These are phyloP conservation scores for Cyberlindnera amylophila DNA, from an alignment of 805 yeast species.

Conservation along the genomic window DNA sequence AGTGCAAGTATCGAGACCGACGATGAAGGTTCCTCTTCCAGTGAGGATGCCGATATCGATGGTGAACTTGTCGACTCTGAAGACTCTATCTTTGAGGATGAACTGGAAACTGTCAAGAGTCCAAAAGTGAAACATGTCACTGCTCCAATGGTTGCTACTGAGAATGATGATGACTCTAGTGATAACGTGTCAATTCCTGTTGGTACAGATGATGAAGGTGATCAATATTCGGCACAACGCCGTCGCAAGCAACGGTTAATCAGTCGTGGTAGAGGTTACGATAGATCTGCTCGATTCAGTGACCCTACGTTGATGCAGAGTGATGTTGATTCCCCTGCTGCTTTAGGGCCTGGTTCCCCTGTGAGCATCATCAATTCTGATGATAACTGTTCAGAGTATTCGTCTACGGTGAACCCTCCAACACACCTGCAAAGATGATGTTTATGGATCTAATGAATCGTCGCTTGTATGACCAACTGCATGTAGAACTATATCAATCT, in stretches of 20 bases:
- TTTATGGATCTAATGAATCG: neutral
- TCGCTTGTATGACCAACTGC: no score
- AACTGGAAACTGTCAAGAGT: conserved; percentile 5
- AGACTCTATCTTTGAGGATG: conserved; percentile 13
- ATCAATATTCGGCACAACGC: conserved; percentile 18
- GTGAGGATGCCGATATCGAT: conserved; percentile 6
- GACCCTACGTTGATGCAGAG: conserved; percentile 6
- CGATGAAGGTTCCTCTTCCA: neutral
- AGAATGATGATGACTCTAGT: conserved; percentile 15
- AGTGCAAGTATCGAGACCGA: conserved; percentile 24
- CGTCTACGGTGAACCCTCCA: conserved; percentile 29
- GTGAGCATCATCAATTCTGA: conserved; percentile 19
- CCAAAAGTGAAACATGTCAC: conserved; percentile 3
- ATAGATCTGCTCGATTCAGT: conserved; percentile 4
- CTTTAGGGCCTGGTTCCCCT: conserved; percentile 30
- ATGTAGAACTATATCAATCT: no score
- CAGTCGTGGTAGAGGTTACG: conserved; percentile 15
- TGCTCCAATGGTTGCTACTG: conserved; percentile 5
- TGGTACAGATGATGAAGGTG: conserved; percentile 25
- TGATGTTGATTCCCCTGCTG: conserved; percentile 25
- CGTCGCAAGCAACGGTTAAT: conserved; percentile 27
- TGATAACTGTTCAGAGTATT: conserved; percentile 30
- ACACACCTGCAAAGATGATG: neutral
- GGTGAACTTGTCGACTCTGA: conserved; percentile 8
- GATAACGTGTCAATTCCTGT: conserved; percentile 24